phyloP scores from a whole-genome alignment of 139 green algal genomes.

The Tetradesmus lagerheimii region DNA sequence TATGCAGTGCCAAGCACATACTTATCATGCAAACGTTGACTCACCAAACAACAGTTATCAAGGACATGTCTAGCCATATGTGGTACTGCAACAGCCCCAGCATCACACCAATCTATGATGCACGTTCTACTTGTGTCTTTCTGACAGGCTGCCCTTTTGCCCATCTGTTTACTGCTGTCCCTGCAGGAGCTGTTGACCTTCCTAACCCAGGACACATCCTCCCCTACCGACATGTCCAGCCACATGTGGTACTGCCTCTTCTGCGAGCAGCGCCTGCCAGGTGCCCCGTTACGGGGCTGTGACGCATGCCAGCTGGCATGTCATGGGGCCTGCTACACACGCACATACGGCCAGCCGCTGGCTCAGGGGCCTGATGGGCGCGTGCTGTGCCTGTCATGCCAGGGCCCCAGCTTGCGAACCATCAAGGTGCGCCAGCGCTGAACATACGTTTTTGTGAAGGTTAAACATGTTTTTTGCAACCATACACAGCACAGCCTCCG shows the following conservation, averaged over 20 bases:
- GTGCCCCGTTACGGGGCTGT: not conserved
- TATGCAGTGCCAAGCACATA: too few species aligned
- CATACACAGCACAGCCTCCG: too few species aligned
- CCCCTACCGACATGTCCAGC: not conserved
- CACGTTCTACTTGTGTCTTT: not conserved
- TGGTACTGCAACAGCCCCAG: too few species aligned
- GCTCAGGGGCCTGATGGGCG: not conserved
- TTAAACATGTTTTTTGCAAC: too few species aligned
- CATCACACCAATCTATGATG: too few species aligned
- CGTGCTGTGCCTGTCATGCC: slow-evolving; percentile 29
- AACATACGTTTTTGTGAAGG: too few species aligned
- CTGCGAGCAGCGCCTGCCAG: slow-evolving; percentile 30
- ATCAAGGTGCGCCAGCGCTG: slow-evolving; percentile 10
- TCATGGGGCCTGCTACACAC: slow-evolving; percentile 30
- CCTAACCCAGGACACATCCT: not conserved
- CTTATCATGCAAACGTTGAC: too few species aligned
- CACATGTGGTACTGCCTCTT: slow-evolving; percentile 50
- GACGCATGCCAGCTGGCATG: slow-evolving; percentile 34
- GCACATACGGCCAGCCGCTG: slow-evolving; percentile 28
- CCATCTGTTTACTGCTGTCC: not conserved
- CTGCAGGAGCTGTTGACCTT: slow-evolving; percentile 37
- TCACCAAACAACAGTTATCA: too few species aligned
- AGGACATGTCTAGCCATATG: too few species aligned
- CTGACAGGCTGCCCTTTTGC: not conserved
- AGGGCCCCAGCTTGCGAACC: slow-evolving; percentile 4